Evolutionary conservation across 2,329 filamentous ascomycete species (phyloP).

Genomic region (Gnomoniopsis smithogilvyi): DNA sequence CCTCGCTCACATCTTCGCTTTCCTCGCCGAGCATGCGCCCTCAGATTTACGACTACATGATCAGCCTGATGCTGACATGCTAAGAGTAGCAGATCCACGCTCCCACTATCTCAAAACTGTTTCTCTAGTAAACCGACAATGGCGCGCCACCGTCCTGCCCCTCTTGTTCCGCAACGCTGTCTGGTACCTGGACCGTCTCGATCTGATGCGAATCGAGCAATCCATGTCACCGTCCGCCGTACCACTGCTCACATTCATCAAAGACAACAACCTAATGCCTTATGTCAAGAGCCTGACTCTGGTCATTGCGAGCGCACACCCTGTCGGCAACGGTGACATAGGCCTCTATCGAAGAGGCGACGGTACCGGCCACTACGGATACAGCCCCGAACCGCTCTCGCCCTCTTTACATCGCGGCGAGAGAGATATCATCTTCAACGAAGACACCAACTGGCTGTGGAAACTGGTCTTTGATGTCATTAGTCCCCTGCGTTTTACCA

Average conservation of each 20-base stretch:
- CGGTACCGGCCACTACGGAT: not conserved
- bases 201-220: slow-evolving; percentile 24
- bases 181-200: slow-evolving; percentile 36
- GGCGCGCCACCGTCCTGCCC: slow-evolving; percentile 50
- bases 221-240: slow-evolving; percentile 26
- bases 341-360: not conserved
- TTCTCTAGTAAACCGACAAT: slow-evolving; percentile 50
- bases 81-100: slow-evolving; percentile 25
- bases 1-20: slow-evolving; percentile 53
- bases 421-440: slow-evolving; percentile 23
- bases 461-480: slow-evolving; percentile 50
- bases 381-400: slow-evolving; percentile 1
- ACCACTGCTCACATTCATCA: slow-evolving; percentile 38
- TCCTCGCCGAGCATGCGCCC: slow-evolving; percentile 47
- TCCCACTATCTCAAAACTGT: slow-evolving; percentile 48
- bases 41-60: slow-evolving; percentile 47
- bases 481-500: slow-evolving; percentile 50
- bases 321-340: slow-evolving; percentile 16
- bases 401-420: slow-evolving; percentile 5
- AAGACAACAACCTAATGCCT: slow-evolving; percentile 32
- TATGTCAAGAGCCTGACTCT: slow-evolving; percentile 41
- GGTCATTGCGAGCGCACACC: slow-evolving; percentile 19
- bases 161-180: slow-evolving; percentile 55
- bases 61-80: slow-evolving; percentile 39
- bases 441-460: slow-evolving; percentile 50